Evolutionary conservation across 345 rosid genomes (phyloP), one percentile per base, ranked within the genome.

Genomic region (Eucalyptus victrix): DNA sequence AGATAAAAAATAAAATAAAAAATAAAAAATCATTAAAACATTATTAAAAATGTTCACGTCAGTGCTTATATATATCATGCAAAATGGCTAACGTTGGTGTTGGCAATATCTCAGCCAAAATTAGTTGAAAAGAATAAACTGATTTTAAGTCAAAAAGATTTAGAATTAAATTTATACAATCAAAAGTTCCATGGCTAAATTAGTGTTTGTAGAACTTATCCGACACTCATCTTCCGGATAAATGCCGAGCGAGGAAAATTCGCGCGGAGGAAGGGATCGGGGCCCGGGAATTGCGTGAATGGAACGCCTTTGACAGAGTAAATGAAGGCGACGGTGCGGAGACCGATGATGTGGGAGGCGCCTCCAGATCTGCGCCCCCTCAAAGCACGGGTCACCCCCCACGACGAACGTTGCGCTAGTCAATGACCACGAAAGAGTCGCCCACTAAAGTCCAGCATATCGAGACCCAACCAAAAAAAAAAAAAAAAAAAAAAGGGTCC

Each of bases 111-210:
- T 18, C 0, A 9, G 0, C 0, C 28, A 56, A 56, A 56, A 56
- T 56, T 56, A 56, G 0, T 56, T 24, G 1, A 24, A 56, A 0
- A 24, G 1, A 56, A 23, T 56, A 10, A 56, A 2, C 9, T 24
- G 0, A 56, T 56, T 24, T 56, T 10, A 0, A 24, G 1, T 10
- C 1, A 9, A 56, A 24, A 56, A 24, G 0, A 24, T 56, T 56
- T 26, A 56, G 0, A 26, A 56, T 56, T 24, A 19, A 2, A 56
- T 56, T 0, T 1, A 6, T 6, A 60, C 0, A 12, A 60, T 60
- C 0, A 28, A 60, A 60, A 12, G 2, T 60, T 12, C 0, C 0
- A 12, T 28, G 32, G 30, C n/a, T 6, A 26, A 60, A 60, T 60
- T 60, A 28, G 32, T 3, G 14, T 54, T 56, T 0, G 62, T 24